Conservation (phyloP, 2,329 filamentous ascomycete species). For the Penicillium sp. region DNA sequence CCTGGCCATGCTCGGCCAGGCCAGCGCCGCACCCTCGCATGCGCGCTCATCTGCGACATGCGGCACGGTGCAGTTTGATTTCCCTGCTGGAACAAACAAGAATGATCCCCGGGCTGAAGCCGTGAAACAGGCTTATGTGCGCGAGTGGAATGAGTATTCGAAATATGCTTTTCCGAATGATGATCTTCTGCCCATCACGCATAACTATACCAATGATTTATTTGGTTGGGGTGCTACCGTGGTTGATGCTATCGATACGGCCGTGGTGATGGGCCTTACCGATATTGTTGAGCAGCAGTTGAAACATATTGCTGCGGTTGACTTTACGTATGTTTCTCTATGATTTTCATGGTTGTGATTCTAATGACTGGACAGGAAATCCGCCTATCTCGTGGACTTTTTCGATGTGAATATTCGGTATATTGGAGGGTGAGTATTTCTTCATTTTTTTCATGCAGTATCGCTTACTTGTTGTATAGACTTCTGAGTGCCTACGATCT, state of each 20-base stretch:
- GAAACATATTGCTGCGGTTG: constrained; percentile 18
- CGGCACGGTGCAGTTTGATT: constrained; percentile 19
- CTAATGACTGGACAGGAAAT: constrained; percentile 4
- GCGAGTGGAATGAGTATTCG: constrained; percentile 20
- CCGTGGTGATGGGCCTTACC: constrained; percentile 24
- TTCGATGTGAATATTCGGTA: constrained; percentile 25
- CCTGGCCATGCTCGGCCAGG: background rate
- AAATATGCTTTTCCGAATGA: constrained; percentile 23
- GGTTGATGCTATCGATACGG: constrained; percentile 25
- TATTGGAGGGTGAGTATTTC: constrained; percentile 15
- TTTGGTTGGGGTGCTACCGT: constrained; percentile 24
- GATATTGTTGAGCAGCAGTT: constrained; percentile 24
- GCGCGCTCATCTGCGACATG: constrained; percentile 6
- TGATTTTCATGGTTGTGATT: background rate
- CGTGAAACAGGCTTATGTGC: constrained; percentile 19
- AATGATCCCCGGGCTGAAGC: constrained; percentile 18
- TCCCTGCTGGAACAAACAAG: constrained; percentile 16
- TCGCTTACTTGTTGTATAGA: background rate
- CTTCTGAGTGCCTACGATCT: constrained; percentile 23
- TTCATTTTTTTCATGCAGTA: background rate
- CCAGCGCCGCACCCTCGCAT: constrained; percentile 1
- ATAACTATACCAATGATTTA: constrained; percentile 17
- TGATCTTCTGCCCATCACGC: constrained; percentile 17
- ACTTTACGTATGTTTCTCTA: constrained; percentile 19
- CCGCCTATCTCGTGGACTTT: constrained; percentile 15